Evolutionary conservation across 2,329 filamentous ascomycete genomes (phyloP), one percentile per base, ranked within the genome.

Genomic region (Curvularia eragrostidis): DNA sequence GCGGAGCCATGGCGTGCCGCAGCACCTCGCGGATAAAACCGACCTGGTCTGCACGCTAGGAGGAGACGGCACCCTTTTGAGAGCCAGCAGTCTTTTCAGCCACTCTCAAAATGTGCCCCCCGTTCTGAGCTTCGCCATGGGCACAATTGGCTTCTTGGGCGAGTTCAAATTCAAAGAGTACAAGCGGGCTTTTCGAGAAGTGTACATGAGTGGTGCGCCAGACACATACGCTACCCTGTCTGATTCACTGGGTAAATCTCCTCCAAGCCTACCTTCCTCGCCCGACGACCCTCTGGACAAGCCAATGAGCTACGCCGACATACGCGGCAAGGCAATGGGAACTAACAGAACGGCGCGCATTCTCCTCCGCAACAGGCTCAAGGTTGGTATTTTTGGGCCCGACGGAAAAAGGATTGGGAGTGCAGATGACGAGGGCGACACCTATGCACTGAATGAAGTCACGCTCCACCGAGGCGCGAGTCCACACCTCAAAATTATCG

Each of bases 81-180:
- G 91, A 58, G 93, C 93, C 0, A 90, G 91, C 2, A 93, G 90
- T 52, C 84, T 97, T 5, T 98, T 96, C 79, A 92, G 92, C 58
- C 89, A 91, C 36, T 88, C 91, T 43, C 83, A 85, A 2, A 87
- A 87, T 42, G 94, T 99, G 0, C 95, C 95, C 0, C 95, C 95
- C 0, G 90, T 99, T 32, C 82, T 99, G 7, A 93, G 91, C 1
- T 99, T 99, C 73, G 96, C 93, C 74, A 97, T 99, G 91, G 95
- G 95, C 5, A 96, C 94, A 0, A 81, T 99, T 0, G 95, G 95
- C 0, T 99, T 99, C 66, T 80, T 99, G 7, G 93, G 94, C 15
- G 94, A 98, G 77, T 99, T 94, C 93, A 96, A 95, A 69, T 98
- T 98, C 74, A 83, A 84, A 6, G 93, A 98, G 69, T 91, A 96